Percentiles rank a stretch among this genome's conserved stretches.
These are phyloP conservation scores for Magnusiomyces paraingens DNA, from an alignment of 1,139 yeast species.

Conservation along the genomic window DNA sequence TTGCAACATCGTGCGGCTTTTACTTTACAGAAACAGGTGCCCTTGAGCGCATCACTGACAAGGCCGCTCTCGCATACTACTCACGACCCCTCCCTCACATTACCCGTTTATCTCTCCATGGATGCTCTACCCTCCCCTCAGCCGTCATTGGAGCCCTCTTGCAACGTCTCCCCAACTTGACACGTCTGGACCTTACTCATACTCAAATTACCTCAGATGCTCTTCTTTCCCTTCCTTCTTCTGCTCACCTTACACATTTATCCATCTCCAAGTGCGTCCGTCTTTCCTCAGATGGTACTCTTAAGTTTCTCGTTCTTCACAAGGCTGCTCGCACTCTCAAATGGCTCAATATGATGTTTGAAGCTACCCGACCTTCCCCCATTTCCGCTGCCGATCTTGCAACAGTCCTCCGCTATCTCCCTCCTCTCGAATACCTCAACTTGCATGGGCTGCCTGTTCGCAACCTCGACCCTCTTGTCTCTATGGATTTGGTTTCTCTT, in stretches of 20 bases:
- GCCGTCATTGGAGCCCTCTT: constrained; percentile 51
- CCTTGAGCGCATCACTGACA: background rate
- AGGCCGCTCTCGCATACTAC: constrained; percentile 1
- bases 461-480: constrained; percentile 50
- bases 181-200: constrained; percentile 73
- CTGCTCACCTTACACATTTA: constrained; percentile 63
- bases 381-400: constrained; percentile 40
- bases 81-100: constrained; percentile 22
- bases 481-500: constrained; percentile 50
- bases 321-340: constrained; percentile 55
- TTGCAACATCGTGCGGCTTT: constrained; percentile 31
- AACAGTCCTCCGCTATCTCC: constrained; percentile 39
- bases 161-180: constrained; percentile 51
- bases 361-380: constrained; percentile 59
- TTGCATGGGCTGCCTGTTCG: constrained; percentile 71
- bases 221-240: constrained; percentile 44
- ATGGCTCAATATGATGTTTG: constrained; percentile 77
- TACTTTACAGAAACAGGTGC: constrained; percentile 4
- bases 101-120: constrained; percentile 71
- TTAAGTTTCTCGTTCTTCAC: constrained; percentile 65
- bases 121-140: constrained; percentile 71
- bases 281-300: constrained; percentile 65
- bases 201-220: constrained; percentile 63
- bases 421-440: constrained; percentile 50
- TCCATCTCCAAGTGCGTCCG: constrained; percentile 75